phyloP scores from a whole-genome alignment of 768 basidiomycete genomes.

The Gloeopeniophorella convolvens region DNA sequence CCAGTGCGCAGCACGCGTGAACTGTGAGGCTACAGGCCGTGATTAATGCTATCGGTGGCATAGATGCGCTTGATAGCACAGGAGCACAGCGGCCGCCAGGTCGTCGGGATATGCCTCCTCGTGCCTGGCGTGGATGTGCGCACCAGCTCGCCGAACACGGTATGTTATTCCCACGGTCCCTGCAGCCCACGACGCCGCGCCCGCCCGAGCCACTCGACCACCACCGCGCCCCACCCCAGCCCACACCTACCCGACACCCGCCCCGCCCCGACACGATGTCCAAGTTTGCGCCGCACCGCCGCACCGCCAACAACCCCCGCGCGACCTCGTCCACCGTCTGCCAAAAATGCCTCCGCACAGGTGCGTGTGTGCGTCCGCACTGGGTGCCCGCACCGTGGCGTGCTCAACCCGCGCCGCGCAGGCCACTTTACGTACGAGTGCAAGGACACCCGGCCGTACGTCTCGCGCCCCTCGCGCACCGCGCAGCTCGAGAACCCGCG shows the following conservation, averaged over 20 bases:
- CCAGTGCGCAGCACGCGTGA: too few species aligned
- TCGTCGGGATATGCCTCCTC: too few species aligned
- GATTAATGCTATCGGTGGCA: too few species aligned
- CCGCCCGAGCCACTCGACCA: too few species aligned
- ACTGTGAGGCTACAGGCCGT: too few species aligned
- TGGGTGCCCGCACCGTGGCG: too few species aligned
- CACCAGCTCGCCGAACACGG: not conserved
- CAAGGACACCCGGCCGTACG: constrained; percentile 73
- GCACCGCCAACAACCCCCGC: constrained; percentile 53
- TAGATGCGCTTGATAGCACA: too few species aligned
- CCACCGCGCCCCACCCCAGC: too few species aligned
- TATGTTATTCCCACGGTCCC: not conserved
- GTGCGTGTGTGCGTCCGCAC: too few species aligned
- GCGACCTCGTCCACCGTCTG: constrained; percentile 65
- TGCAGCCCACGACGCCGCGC: too few species aligned
- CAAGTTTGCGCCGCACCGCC: constrained; percentile 71
- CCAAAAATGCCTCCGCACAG: constrained; percentile 74
- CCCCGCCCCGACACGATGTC: constrained; percentile 46
- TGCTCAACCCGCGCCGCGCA: constrained; percentile 21
- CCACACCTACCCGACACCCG: too few species aligned
- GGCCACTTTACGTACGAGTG: constrained; percentile 94
- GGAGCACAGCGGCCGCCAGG: too few species aligned
- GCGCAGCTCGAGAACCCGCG: constrained; percentile 78
- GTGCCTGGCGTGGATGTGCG: not conserved
- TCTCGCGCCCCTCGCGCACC: constrained; percentile 84